These are phyloP conservation scores for Russula ochroleuca DNA, from an alignment of 768 basidiomycete species.

Conservation along the genomic window DNA sequence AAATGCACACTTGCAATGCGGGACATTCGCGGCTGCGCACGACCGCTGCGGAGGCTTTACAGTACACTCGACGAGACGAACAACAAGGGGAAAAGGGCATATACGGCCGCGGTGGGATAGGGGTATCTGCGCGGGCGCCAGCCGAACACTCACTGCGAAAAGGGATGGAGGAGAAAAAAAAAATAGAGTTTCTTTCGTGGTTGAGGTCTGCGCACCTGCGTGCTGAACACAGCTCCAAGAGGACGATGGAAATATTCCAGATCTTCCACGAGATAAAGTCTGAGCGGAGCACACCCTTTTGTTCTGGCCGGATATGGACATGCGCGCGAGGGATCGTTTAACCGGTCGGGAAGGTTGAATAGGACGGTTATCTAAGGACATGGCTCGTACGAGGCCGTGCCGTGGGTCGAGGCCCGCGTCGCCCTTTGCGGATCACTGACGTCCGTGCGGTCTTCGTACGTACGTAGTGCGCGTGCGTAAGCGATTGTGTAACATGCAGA, in stretches of 20 bases:
- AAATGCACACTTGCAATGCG: background rate
- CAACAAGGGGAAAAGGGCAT: background rate
- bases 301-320: constrained; percentile 10
- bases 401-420: constrained; percentile 8
- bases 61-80: background rate
- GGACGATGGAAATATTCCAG: constrained; percentile 17
- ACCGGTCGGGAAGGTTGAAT: background rate
- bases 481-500: background rate
- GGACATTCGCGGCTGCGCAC: constrained; percentile 3
- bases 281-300: constrained; percentile 10
- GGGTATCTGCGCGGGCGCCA: constrained; percentile 11
- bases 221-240: background rate
- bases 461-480: constrained; percentile 19
- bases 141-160: background rate
- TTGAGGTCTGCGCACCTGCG: background rate
- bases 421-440: constrained; percentile 17
- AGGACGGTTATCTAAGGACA: constrained; percentile 5
- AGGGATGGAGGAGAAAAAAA: background rate
- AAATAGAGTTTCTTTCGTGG: constrained; percentile 3
- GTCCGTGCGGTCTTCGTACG: constrained; percentile 14
- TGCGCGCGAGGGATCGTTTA: constrained; percentile 12
- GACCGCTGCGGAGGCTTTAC: background rate
- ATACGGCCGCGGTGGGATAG: constrained; percentile 9
- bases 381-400: background rate
- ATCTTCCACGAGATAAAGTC: constrained; percentile 27